Conservation (phyloP, 2,329 filamentous ascomycete genomes). For the Pseudomassariella vexata region DNA sequence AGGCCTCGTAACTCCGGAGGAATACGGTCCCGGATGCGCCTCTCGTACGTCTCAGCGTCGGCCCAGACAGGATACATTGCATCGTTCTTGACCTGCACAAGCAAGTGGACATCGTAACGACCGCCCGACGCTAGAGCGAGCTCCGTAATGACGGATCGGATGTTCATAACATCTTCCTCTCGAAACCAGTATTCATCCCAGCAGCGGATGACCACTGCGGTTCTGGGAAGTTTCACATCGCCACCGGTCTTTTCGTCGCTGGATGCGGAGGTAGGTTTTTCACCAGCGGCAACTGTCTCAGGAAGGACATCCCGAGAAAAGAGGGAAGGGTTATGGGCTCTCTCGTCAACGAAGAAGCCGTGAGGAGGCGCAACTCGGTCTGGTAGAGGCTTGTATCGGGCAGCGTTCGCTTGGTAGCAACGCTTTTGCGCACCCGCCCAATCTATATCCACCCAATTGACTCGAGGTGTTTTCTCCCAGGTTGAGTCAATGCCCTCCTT, state of each 20-base stretch:
- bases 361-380: conserved; percentile 32
- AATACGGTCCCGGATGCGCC: conserved; percentile 61
- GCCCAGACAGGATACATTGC: conserved; percentile 72
- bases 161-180: conserved; percentile 72
- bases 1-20: conserved; percentile 84
- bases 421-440: conserved; percentile 75
- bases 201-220: conserved; percentile 74
- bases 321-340: conserved; percentile 16
- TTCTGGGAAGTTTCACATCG: conserved; percentile 43
- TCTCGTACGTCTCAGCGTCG: conserved; percentile 61
- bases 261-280: conserved; percentile 1
- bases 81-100: conserved; percentile 79
- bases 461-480: conserved; percentile 64
- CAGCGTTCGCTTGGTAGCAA: conserved; percentile 66
- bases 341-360: conserved; percentile 46
- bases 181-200: conserved; percentile 79
- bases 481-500: conserved; percentile 73
- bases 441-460: conserved; percentile 71
- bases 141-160: conserved; percentile 81
- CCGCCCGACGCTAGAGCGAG: conserved; percentile 74
- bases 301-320: conserved; percentile 17
- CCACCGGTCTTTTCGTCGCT: conserved; percentile 11
- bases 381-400: conserved; percentile 56
- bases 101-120: conserved; percentile 79
- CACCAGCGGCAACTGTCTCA: conserved; percentile 10